A percentile compares a stretch with the other conserved stretches of the same genome.
phyloP scores from a whole-genome alignment of 1,284 basidiomycete species.

The Rhizoctonia solani region DNA sequence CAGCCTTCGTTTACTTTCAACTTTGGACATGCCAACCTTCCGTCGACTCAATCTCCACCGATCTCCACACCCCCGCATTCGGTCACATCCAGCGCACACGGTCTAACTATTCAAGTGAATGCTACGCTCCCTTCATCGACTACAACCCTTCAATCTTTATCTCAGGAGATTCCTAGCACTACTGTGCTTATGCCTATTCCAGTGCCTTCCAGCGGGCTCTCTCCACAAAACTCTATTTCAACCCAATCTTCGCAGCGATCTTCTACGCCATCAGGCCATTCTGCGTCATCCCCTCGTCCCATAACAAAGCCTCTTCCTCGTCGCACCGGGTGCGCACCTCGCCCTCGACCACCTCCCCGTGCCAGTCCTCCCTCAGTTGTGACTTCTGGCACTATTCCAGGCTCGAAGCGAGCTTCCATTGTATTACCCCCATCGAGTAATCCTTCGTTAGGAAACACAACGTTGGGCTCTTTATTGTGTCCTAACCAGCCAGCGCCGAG shows the following conservation, averaged over 20 bases:
- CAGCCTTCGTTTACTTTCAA: too few species aligned
- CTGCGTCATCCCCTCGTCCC: background rate
- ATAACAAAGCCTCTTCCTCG: background rate
- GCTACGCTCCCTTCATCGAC: conserved; percentile 5
- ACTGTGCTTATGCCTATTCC: background rate
- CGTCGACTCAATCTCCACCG: too few species aligned
- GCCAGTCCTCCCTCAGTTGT: background rate
- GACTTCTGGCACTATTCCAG: background rate
- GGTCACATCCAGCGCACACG: conserved; percentile 15
- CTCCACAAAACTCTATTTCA: background rate
- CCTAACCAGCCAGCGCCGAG: conserved; percentile 6
- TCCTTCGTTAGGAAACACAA: background rate
- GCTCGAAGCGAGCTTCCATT: background rate
- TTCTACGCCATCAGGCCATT: background rate
- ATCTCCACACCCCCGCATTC: background rate
- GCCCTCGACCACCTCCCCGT: background rate
- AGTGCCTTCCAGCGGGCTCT: background rate
- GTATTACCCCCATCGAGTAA: conserved; percentile 1
- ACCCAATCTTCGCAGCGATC: background rate
- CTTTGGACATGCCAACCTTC: too few species aligned
- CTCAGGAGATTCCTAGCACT: background rate
- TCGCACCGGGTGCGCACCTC: background rate
- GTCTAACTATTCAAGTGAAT: conserved; percentile 17
- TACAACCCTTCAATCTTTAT: background rate
- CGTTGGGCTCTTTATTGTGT: conserved; percentile 9